A percentile compares a stretch with the other conserved stretches of the same genome.
Evolutionary conservation across 345 rosid species (phyloP).

Genomic region (Anastatica hierochuntica): DNA sequence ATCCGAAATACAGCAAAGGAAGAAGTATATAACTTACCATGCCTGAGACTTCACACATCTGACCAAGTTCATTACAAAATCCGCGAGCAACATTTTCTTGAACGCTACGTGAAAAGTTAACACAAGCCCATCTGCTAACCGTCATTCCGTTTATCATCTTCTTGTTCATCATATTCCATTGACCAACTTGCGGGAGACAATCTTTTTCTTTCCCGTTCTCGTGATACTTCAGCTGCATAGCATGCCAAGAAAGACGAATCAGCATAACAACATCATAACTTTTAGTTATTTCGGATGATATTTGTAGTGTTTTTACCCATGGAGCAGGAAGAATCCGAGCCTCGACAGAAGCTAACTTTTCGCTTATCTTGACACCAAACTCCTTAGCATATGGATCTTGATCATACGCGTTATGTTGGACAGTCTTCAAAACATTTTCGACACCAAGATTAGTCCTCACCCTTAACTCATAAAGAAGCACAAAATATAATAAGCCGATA

Average conservation of each 20-base stretch:
- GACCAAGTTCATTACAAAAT: conserved; percentile 86
- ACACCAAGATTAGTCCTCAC: not conserved
- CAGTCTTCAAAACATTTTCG: conserved; percentile 43
- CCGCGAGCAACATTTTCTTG: conserved; percentile 93
- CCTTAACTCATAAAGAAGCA: not conserved
- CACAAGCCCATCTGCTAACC: conserved; percentile 91
- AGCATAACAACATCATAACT: not conserved
- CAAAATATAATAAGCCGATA: not conserved
- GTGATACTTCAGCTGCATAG: conserved; percentile 82
- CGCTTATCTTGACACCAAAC: conserved; percentile 88
- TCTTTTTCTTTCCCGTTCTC: conserved; percentile 98
- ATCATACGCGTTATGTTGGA: conserved; percentile 78
- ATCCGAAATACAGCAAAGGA: not conserved
- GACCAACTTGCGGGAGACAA: conserved; percentile 96
- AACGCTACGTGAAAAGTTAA: conserved; percentile 88
- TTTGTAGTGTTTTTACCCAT: conserved; percentile 50
- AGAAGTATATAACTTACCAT: conserved; percentile 45
- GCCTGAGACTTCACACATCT: conserved; percentile 99
- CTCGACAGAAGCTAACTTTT: conserved; percentile 85
- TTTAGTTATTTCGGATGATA: not conserved
- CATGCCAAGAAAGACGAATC: not conserved
- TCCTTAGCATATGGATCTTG: conserved; percentile 96
- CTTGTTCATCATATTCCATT: conserved; percentile 99
- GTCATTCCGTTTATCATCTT: conserved; percentile 99
- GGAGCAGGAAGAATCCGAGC: conserved; percentile 99